Evolutionary conservation across 805 yeast species (phyloP).

Genomic region (Suhomyces sp.): DNA sequence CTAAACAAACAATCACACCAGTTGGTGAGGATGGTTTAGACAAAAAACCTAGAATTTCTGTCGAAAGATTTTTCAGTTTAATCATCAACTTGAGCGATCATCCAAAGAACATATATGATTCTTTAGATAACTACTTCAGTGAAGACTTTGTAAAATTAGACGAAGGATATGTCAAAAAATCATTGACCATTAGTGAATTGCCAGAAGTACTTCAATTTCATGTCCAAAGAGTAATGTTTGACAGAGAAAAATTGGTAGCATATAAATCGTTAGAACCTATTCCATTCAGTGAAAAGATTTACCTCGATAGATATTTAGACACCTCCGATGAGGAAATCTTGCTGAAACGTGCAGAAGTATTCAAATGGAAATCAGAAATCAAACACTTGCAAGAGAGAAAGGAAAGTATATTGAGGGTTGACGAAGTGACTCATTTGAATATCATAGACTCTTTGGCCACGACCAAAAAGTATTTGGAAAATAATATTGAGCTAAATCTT

Average conservation of each 20-base stretch:
- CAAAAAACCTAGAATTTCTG: conserved; percentile 37
- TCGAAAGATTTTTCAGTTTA: conserved; percentile 76
- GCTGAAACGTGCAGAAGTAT: conserved; percentile 53
- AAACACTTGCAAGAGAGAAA: conserved; percentile 42
- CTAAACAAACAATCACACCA: conserved; percentile 72
- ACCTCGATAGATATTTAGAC: conserved; percentile 84
- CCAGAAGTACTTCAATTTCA: conserved; percentile 89
- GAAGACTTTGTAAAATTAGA: conserved; percentile 69
- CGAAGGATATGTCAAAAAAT: conserved; percentile 71
- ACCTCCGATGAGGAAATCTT: conserved; percentile 58
- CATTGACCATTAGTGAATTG: conserved; percentile 63
- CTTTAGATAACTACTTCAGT: conserved; percentile 78
- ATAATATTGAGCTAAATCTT: conserved; percentile 33
- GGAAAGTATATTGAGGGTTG: conserved; percentile 39
- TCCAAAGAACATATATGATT: conserved; percentile 86
- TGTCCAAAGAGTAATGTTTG: conserved; percentile 90
- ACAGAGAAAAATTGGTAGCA: conserved; percentile 66
- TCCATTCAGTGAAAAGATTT: conserved; percentile 72
- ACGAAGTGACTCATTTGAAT: conserved; percentile 33
- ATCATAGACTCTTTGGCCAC: conserved; percentile 46
- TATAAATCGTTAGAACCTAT: conserved; percentile 81
- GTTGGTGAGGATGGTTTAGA: conserved; percentile 33
- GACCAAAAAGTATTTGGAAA: conserved; percentile 53
- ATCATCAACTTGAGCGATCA: conserved; percentile 85
- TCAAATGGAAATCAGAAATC: conserved; percentile 60